Percentiles rank a stretch among this genome's conserved stretches.
phyloP scores from a whole-genome alignment of 345 rosid genomes.

The Eucalyptus marginata region DNA sequence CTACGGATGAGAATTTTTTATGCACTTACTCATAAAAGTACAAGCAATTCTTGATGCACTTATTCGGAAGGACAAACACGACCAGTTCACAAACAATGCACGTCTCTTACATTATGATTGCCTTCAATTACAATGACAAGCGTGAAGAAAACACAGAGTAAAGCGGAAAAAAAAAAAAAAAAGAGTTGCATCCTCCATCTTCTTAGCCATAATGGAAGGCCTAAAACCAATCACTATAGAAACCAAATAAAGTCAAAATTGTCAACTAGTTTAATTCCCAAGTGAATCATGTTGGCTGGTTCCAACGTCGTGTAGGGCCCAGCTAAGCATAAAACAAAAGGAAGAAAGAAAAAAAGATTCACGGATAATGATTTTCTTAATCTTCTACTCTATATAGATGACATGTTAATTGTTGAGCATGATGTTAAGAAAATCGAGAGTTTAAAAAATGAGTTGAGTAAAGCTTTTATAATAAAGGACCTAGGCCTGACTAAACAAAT shows the following conservation, averaged over 20 bases:
- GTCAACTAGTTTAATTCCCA: not conserved
- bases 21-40: not conserved
- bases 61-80: not conserved
- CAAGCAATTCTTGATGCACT: not conserved
- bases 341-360: no score
- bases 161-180: not conserved
- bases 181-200: not conserved
- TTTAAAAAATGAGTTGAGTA: no score
- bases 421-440: no score
- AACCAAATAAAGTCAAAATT: not conserved
- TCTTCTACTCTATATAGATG: no score
- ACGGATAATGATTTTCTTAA: no score
- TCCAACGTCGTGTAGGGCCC: no score
- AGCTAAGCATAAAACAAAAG: no score
- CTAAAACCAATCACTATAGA: not conserved
- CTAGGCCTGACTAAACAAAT: no score
- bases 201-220: not conserved
- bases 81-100: not conserved
- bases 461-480: no score
- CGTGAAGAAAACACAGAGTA: not conserved
- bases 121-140: not conserved
- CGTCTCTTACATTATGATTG: not conserved
- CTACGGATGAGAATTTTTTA: not conserved
- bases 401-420: no score
- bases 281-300: not conserved